These are phyloP conservation scores for Pharnaceum exiguum DNA, from an alignment of 148 eudicot species.

Conservation along the genomic window DNA sequence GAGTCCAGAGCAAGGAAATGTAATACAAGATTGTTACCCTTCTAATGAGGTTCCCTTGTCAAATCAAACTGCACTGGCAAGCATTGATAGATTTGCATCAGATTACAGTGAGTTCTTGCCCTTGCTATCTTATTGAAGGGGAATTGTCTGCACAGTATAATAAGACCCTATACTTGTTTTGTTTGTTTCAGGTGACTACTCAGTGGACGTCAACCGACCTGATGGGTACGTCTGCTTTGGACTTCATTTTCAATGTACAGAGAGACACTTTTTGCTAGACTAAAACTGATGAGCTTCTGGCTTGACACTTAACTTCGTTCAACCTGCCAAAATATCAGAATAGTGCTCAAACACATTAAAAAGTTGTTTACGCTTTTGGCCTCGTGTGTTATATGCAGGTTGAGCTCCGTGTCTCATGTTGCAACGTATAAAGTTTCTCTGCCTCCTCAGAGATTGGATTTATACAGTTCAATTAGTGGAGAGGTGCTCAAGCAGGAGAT, in stretches of 20 bases:
- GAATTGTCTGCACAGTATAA: neutral
- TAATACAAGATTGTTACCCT: constrained; percentile 19
- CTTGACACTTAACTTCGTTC: too few relatives aligned
- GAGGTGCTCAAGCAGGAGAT: constrained; percentile 57
- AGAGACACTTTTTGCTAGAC: too few relatives aligned
- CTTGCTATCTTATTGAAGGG: neutral
- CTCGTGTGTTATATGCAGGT: constrained; percentile 58
- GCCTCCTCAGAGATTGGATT: constrained; percentile 67
- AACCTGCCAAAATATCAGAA: too few relatives aligned
- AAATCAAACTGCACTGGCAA: constrained; percentile 30
- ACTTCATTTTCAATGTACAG: too few relatives aligned
- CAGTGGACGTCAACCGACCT: constrained; percentile 29
- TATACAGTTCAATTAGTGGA: constrained; percentile 38
- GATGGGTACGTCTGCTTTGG: constrained; percentile 28
- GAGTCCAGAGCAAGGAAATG: constrained; percentile 12
- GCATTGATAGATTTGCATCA: constrained; percentile 40
- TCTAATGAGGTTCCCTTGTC: constrained; percentile 11
- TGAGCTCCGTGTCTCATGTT: constrained; percentile 78
- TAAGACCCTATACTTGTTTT: neutral
- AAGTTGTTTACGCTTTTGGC: too few relatives aligned
- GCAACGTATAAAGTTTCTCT: constrained; percentile 64
- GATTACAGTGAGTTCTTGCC: constrained; percentile 32
- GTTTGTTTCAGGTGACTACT: constrained; percentile 42
- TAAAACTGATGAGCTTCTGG: too few relatives aligned
- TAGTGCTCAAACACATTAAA: too few relatives aligned